Conservation (phyloP, 768 basidiomycete species). For the Lepiota venenata region DNA sequence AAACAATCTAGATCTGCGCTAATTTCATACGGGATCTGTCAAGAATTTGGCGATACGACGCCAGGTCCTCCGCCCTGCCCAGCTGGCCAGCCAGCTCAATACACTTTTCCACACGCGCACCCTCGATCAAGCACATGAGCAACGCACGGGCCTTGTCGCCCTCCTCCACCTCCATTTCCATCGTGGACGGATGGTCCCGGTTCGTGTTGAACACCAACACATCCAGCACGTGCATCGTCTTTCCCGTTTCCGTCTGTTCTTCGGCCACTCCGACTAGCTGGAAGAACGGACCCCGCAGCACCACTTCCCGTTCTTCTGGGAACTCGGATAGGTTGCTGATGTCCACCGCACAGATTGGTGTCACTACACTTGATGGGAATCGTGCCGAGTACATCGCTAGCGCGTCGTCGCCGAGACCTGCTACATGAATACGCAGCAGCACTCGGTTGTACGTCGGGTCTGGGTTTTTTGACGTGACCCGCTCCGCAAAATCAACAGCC, state of each 20-base stretch:
- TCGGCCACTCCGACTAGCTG: slow-evolving; percentile 16
- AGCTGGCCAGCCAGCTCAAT: slow-evolving; percentile 15
- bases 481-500: slow-evolving; percentile 15
- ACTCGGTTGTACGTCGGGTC: slow-evolving; percentile 11
- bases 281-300: slow-evolving; percentile 22
- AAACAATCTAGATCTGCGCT: neutral
- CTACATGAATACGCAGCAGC: slow-evolving; percentile 19
- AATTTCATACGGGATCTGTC: slow-evolving; percentile 10
- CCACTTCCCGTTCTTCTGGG: slow-evolving; percentile 19
- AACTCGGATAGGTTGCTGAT: slow-evolving; percentile 18
- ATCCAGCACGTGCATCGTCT: slow-evolving; percentile 16
- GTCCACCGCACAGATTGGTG: slow-evolving; percentile 20
- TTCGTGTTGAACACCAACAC: slow-evolving; percentile 19
- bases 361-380: slow-evolving; percentile 19
- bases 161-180: slow-evolving; percentile 19
- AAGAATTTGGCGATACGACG: slow-evolving; percentile 13
- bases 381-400: slow-evolving; percentile 13
- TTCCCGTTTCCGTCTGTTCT: slow-evolving; percentile 11
- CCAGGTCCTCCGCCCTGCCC: slow-evolving; percentile 14
- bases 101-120: slow-evolving; percentile 18
- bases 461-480: neutral
- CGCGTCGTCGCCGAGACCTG: slow-evolving; percentile 13
- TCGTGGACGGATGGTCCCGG: slow-evolving; percentile 22
- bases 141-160: slow-evolving; percentile 15
- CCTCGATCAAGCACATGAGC: slow-evolving; percentile 16